Percentiles rank a stretch among this genome's conserved stretches.
These are phyloP conservation scores for Saccharomyces hybrid DNA, from an alignment of 1,139 yeast genomes.

Conservation along the genomic window DNA sequence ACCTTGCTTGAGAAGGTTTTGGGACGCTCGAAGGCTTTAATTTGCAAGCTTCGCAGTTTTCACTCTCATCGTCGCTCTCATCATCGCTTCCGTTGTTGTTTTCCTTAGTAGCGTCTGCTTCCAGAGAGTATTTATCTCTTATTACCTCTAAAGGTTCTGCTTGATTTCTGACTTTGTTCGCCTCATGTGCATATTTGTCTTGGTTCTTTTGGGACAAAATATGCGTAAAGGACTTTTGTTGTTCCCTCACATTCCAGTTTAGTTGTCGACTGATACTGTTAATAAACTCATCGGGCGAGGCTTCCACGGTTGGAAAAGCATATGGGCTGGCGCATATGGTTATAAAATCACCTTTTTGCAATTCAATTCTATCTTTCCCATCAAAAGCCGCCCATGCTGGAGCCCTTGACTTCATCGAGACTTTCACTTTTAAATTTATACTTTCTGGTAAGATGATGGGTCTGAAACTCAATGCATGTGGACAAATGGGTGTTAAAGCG, in stretches of 20 bases:
- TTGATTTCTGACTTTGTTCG: constrained; percentile 3
- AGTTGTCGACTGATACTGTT: constrained; percentile 76
- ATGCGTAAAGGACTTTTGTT: constrained; percentile 63
- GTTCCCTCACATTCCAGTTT: constrained; percentile 81
- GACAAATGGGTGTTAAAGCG: constrained; percentile 86
- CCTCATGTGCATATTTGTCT: constrained; percentile 18
- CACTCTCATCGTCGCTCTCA: constrained; percentile 3
- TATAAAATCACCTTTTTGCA: constrained; percentile 66
- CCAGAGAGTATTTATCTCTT: background rate
- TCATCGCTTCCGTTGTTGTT: background rate
- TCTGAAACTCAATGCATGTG: constrained; percentile 80
- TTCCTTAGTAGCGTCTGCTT: background rate
- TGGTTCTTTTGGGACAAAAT: constrained; percentile 43
- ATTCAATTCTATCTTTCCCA: constrained; percentile 69
- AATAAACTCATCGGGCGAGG: constrained; percentile 68
- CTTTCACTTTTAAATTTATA: constrained; percentile 67
- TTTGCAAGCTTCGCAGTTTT: background rate
- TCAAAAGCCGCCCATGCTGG: constrained; percentile 92
- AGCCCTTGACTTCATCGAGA: constrained; percentile 56
- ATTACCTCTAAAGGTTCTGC: background rate
- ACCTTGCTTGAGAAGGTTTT: background rate
- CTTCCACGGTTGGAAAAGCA: constrained; percentile 79
- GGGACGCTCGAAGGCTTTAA: background rate
- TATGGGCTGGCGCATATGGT: constrained; percentile 70
- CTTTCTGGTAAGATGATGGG: constrained; percentile 84